These are phyloP conservation scores for Phytophthora nicotianae DNA, from an alignment of 352 stramenopile genomes.

Conservation along the genomic window DNA sequence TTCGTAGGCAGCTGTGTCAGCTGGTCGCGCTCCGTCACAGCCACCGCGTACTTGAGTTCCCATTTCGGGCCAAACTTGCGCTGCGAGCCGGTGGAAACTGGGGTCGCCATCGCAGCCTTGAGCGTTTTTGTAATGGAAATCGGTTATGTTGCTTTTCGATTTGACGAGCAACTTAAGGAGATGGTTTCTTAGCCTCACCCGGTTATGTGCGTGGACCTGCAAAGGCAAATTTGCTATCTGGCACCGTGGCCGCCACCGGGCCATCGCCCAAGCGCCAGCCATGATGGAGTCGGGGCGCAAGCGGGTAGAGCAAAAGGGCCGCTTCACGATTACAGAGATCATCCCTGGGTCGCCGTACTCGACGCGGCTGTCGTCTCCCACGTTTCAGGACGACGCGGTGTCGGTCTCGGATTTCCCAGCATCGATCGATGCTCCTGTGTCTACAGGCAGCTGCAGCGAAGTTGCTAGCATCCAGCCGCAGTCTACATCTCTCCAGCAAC, in stretches of 20 bases:
- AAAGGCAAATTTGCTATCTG: conserved; percentile 15
- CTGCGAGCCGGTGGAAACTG: conserved; percentile 11
- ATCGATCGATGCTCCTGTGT: conserved; percentile 8
- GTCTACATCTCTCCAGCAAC: conserved; percentile 4
- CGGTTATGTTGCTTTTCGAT: conserved; percentile 3
- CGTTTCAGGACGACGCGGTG: conserved; percentile 33
- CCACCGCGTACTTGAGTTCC: conserved; percentile 37
- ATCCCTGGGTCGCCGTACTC: conserved; percentile 58
- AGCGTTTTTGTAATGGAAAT: neutral
- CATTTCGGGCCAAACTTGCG: conserved; percentile 35
- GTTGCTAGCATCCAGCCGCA: conserved; percentile 22
- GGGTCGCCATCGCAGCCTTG: neutral
- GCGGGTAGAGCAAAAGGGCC: conserved; percentile 74
- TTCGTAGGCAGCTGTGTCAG: conserved; percentile 22
- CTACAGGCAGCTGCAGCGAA: conserved; percentile 19
- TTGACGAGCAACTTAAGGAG: conserved; percentile 1
- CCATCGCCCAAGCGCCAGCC: conserved; percentile 3
- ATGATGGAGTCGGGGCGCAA: conserved; percentile 44
- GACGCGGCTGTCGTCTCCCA: conserved; percentile 21
- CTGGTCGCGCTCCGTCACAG: conserved; percentile 29
- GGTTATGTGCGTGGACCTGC: conserved; percentile 12
- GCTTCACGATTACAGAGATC: conserved; percentile 87
- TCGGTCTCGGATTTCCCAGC: conserved; percentile 17
- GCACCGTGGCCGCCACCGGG: neutral
- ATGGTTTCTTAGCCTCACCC: neutral